phyloP scores from a whole-genome alignment of 306 rosid species.

The Rosa chinensis region DNA sequence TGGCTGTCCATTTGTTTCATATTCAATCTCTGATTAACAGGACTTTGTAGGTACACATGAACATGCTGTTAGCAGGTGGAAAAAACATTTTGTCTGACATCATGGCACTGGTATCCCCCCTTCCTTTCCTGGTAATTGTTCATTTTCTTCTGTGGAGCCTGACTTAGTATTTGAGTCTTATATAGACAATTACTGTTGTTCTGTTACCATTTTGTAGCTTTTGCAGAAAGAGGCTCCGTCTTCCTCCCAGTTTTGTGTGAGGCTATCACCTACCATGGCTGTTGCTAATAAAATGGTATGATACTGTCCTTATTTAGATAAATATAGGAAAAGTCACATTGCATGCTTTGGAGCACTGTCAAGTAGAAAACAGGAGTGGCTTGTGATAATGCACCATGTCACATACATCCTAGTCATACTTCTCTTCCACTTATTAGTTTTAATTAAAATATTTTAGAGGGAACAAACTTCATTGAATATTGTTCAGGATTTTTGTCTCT shows the following conservation, averaged over 20 bases:
- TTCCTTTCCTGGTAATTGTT: slow-evolving; percentile 59
- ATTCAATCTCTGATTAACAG: slow-evolving; percentile 28
- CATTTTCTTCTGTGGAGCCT: slow-evolving; percentile 23
- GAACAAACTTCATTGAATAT: slow-evolving; percentile 34
- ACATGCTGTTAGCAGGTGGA: slow-evolving; percentile 44
- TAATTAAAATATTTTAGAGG: slow-evolving; percentile 26
- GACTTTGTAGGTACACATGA: slow-evolving; percentile 62
- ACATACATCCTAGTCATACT: slow-evolving; percentile 1
- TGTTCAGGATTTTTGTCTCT: slow-evolving; percentile 37
- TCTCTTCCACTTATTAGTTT: slow-evolving; percentile 18
- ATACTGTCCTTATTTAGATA: slow-evolving; percentile 9
- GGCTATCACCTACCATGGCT: slow-evolving; percentile 62
- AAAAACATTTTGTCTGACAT: slow-evolving; percentile 44
- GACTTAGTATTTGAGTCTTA: slow-evolving; percentile 1
- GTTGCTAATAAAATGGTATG: slow-evolving; percentile 78
- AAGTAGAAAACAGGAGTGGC: slow-evolving; percentile 10
- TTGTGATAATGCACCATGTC: slow-evolving; percentile 10
- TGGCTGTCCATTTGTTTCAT: slow-evolving; percentile 18
- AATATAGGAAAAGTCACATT: slow-evolving; percentile 12
- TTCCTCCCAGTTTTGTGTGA: slow-evolving; percentile 76
- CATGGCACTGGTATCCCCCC: slow-evolving; percentile 79
- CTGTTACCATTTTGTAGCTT: slow-evolving; percentile 8
- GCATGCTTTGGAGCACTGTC: slow-evolving; percentile 14
- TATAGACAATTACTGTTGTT: slow-evolving; percentile 10
- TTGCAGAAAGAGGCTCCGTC: slow-evolving; percentile 63